Percentiles rank a stretch among this genome's conserved stretches.
Conservation (phyloP, 768 basidiomycete genomes). For the Leccinum subgranulosum region DNA sequence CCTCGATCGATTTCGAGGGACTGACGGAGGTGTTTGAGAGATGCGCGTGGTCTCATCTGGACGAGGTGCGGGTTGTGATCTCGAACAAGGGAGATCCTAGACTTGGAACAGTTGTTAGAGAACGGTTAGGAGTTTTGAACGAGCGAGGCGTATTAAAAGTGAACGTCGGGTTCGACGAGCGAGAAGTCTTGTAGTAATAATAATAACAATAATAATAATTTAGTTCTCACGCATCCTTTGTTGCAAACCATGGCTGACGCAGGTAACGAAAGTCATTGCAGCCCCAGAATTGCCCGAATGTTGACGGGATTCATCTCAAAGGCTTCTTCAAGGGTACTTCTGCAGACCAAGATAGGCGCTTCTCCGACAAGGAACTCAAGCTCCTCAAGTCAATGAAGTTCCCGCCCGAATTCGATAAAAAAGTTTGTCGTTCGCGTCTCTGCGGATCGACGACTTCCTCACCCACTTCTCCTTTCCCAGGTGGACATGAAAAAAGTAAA, state of each 20-base stretch:
- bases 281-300: slow-evolving; percentile 9
- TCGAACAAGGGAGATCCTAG: slow-evolving; percentile 29
- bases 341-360: slow-evolving; percentile 87
- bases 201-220: slow-evolving; percentile 7
- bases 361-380: slow-evolving; percentile 93
- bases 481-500: slow-evolving; percentile 98
- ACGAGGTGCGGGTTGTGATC: slow-evolving; percentile 28
- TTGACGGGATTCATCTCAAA: slow-evolving; percentile 24
- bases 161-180: slow-evolving; percentile 31
- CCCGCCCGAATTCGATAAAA: slow-evolving; percentile 84
- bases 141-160: slow-evolving; percentile 29
- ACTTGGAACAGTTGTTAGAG: slow-evolving; percentile 23
- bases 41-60: slow-evolving; percentile 19
- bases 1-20: slow-evolving; percentile 30
- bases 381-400: slow-evolving; percentile 89
- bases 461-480: slow-evolving; percentile 32
- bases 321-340: slow-evolving; percentile 92
- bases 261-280: slow-evolving; percentile 32
- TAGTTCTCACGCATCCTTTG: slow-evolving; percentile 21
- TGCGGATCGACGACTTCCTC: neutral
- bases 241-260: slow-evolving; percentile 54
- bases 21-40: slow-evolving; percentile 22
- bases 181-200: slow-evolving; percentile 24
- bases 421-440: slow-evolving; percentile 41
- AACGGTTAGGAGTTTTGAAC: slow-evolving; percentile 17